A percentile compares a stretch with the other conserved stretches of the same genome.
Conservation (phyloP, 208 protist genomes). For the Acanthamoeba triangularis region DNA sequence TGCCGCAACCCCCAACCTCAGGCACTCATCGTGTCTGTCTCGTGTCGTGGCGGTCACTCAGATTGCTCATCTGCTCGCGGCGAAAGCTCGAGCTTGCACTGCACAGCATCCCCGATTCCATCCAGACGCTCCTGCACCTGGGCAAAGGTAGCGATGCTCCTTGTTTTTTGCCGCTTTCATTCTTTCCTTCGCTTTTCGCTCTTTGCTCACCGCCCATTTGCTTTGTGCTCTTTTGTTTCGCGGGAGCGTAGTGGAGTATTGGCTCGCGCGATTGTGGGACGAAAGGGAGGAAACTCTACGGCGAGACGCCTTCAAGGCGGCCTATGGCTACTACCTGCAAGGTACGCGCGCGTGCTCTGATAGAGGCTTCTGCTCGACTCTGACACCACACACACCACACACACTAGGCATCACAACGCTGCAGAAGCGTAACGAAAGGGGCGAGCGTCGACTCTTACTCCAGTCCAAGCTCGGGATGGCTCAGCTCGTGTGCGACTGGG, state of each 20-base stretch:
- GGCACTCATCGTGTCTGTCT: not conserved
- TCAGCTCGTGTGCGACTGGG: constrained; percentile 58
- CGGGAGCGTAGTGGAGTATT: not conserved
- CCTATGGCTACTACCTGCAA: constrained; percentile 45
- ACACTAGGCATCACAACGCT: constrained; percentile 6
- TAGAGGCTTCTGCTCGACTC: not conserved
- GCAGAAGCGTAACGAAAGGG: constrained; percentile 40
- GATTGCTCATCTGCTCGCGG: not conserved
- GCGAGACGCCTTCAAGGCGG: constrained; percentile 41
- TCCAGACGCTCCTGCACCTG: constrained; percentile 53
- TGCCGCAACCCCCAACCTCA: too few relatives aligned
- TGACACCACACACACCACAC: too few relatives aligned
- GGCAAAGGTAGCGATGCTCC: constrained; percentile 17
- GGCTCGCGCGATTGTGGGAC: constrained; percentile 50
- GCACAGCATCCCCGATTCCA: constrained; percentile 36
- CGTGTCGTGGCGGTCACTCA: not conserved
- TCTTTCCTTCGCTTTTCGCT: not conserved
- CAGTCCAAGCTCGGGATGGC: constrained; percentile 35
- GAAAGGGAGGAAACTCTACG: not conserved
- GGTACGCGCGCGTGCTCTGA: not conserved
- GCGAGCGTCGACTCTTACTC: not conserved
- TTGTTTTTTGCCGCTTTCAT: not conserved
- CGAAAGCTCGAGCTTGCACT: constrained; percentile 27
- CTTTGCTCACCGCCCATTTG: not conserved
- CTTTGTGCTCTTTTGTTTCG: not conserved